Evolutionary conservation across 495 filamentous ascomycete genomes (phyloP).

Genomic region (Penicillium odoratum): DNA sequence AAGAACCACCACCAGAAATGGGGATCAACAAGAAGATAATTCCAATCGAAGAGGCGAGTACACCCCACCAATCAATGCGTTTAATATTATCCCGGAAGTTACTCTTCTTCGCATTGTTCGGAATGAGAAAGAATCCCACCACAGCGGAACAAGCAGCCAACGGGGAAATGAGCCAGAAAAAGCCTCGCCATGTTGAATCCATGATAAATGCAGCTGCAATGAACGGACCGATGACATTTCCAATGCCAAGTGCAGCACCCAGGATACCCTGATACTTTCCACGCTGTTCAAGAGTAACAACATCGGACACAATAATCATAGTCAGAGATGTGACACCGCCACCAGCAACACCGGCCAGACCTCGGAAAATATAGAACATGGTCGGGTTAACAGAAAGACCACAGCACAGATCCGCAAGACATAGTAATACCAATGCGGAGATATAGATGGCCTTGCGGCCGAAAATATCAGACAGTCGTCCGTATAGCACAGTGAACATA

Average conservation of each 20-base stretch:
- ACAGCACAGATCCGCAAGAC: constrained; percentile 54
- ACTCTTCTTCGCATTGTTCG: constrained; percentile 39
- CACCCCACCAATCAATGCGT: constrained; percentile 58
- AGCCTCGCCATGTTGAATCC: constrained; percentile 49
- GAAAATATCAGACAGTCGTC: constrained; percentile 59
- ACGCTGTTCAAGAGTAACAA: constrained; percentile 46
- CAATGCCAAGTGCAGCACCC: constrained; percentile 42
- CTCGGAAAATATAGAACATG: constrained; percentile 58
- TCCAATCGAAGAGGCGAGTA: constrained; percentile 49
- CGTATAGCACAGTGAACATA: constrained; percentile 64
- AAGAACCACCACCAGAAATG: constrained; percentile 61
- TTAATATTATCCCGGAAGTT: constrained; percentile 43
- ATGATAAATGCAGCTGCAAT: constrained; percentile 46
- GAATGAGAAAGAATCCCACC: constrained; percentile 44
- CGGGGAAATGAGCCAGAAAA: constrained; percentile 48
- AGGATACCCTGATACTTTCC: constrained; percentile 50
- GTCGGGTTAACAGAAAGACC: constrained; percentile 49
- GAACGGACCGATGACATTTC: constrained; percentile 48
- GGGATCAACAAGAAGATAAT: constrained; percentile 62
- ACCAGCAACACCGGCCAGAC: constrained; percentile 54
- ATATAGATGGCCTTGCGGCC: constrained; percentile 56
- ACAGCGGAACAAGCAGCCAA: constrained; percentile 41
- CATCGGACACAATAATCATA: constrained; percentile 53
- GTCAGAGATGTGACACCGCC: constrained; percentile 53
- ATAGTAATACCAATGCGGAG: constrained; percentile 46